Evolutionary conservation across 139 green algal genomes (phyloP).

Genomic region (Coelastrella sp.): DNA sequence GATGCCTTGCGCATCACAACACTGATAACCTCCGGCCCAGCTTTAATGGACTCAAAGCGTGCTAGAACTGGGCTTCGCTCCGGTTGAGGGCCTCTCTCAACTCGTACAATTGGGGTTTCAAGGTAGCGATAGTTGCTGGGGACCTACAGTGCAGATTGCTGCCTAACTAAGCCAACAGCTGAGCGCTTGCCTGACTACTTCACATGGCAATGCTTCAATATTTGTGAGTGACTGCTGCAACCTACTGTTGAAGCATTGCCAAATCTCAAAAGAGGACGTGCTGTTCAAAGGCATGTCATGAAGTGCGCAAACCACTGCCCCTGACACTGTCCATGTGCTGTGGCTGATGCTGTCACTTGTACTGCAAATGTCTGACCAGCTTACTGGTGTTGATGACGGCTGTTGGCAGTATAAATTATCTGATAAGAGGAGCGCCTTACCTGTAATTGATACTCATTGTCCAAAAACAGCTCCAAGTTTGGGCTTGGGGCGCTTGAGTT

Average conservation of each 20-base stretch:
- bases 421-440: not conserved
- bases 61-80: constrained; percentile 52
- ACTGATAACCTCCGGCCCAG: constrained; percentile 32
- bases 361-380: not conserved
- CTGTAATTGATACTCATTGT: constrained; percentile 38
- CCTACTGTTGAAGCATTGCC: too few species aligned
- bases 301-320: too few species aligned
- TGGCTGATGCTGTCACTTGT: not conserved
- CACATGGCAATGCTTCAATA: too few species aligned
- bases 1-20: constrained; percentile 36
- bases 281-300: too few species aligned
- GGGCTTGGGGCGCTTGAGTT: not conserved
- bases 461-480: constrained; percentile 10
- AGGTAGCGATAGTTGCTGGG: constrained; percentile 32
- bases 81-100: constrained; percentile 26
- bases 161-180: too few species aligned
- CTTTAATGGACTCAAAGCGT: constrained; percentile 44
- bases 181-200: too few species aligned
- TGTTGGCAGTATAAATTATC: too few species aligned
- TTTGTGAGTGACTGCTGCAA: too few species aligned
- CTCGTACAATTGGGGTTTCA: not conserved
- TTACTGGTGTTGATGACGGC: too few species aligned
- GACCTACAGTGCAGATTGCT: constrained; percentile 20
- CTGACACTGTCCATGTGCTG: too few species aligned
- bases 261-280: too few species aligned